Base-by-base conservation (phyloP, 2,329 filamentous ascomycete species). In the Davidsoniella eucalypti region DNA sequence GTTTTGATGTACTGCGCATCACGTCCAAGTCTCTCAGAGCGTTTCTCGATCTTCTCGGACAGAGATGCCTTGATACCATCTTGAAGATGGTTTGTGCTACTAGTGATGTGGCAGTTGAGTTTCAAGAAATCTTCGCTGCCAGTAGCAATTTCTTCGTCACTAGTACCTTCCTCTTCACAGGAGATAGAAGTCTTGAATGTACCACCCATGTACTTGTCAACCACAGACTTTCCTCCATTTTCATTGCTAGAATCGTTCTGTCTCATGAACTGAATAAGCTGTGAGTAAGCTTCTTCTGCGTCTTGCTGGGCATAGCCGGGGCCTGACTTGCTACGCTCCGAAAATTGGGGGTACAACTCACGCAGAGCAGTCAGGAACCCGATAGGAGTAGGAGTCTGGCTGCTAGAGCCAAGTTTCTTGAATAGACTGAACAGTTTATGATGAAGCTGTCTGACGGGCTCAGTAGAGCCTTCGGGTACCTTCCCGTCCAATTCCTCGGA, bases 241-340 rank as follows among this genome's bases (percentile, higher is more conserved):
- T 8, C 18, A 3, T 43, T 21, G 4, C 23, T 40, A 29, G 46
- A 10, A 29, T 49, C 42, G 17, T 49, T 53, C n/a, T 46, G 38
- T 55, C 83, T 79, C 37, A 98, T 68, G 60, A 90, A 84, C 42
- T 83, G 79, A 5, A 98, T 69, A 54, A 98, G 93, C 62, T 96
- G 90, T 17, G 90, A 92, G 87, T 90, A 98, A 44, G 90, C 92
- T 65, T 98, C 92, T 65, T 98, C 92, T 1, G 92, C 92, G 68
- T 98, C 92, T 66, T 98, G 92, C 66, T 98, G 92, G n/a, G 92
- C 88, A 61, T 82, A 96, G 5, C 85, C 87, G 52, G 82, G 73
- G 18, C 86, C 84, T 29, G 82, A 81, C 63, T 85, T 88, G 50
- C 87, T 78, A 60, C 78, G 82, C 67, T 98, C 87, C 9, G 87